A percentile compares a stretch with the other conserved stretches of the same genome.
Evolutionary conservation across 2,329 filamentous ascomycete species (phyloP).

Genomic region (Xylariaceae sp.): DNA sequence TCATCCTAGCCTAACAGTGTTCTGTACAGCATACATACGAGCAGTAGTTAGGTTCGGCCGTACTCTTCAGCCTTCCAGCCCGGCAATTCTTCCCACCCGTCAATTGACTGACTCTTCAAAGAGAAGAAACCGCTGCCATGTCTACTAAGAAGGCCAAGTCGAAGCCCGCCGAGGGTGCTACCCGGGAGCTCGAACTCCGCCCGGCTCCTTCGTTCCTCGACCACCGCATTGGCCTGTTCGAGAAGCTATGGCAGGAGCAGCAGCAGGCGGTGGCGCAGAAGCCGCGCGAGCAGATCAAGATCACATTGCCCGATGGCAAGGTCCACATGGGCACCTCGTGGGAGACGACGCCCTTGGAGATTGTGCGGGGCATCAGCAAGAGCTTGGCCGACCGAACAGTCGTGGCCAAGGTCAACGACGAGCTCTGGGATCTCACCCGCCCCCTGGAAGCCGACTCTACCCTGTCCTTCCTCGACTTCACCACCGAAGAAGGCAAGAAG

Average conservation of each 20-base stretch:
- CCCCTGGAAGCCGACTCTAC: conserved; percentile 84
- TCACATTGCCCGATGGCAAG: conserved; percentile 69
- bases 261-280: conserved; percentile 42
- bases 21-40: too few species aligned
- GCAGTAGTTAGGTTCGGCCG: too few species aligned
- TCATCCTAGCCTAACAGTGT: not conserved
- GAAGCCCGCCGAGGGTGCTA: conserved; percentile 8
- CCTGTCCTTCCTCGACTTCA: conserved; percentile 81
- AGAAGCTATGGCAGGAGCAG: conserved; percentile 15
- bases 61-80: too few species aligned
- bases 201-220: conserved; percentile 59
- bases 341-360: conserved; percentile 81
- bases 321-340: conserved; percentile 72
- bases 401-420: conserved; percentile 63
- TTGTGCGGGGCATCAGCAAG: conserved; percentile 77
- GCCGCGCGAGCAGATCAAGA: conserved; percentile 67
- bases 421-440: conserved; percentile 88
- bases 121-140: conserved; percentile 5
- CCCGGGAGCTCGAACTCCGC: conserved; percentile 14
- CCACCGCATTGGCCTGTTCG: conserved; percentile 51
- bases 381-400: conserved; percentile 81
- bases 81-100: not conserved
- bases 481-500: conserved; percentile 67
- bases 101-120: not conserved
- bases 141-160: conserved; percentile 18